Percentiles rank a stretch among this genome's conserved stretches.
Evolutionary conservation across 176 grass and related monocot genomes (phyloP).

Genomic region (bread wheat (Triticum aestivum)): IWGSC_CS_RefSeq_v2.1 NC_057799.1:329299156-329299655

Average conservation of each 20-base stretch:
- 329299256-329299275: not conserved
- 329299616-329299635: no score
- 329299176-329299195: no score
- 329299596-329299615: not conserved
- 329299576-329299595: not conserved
- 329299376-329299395: not conserved
- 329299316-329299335: not conserved
- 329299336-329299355: not conserved
- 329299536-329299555: no score
- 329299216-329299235: not conserved
- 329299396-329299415: no score
- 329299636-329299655: not conserved
- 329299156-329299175: no score
- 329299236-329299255: not conserved
- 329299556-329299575: not conserved
- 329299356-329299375: not conserved
- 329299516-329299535: not conserved
- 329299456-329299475: not conserved
- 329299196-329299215: not conserved
- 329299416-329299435: not conserved
- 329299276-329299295: not conserved
- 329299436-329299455: not conserved
- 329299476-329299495: not conserved
- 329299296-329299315: no score
- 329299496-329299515: not conserved